Evolutionary conservation across 495 filamentous ascomycete genomes (phyloP).

Genomic region (Podospora didyma): DNA sequence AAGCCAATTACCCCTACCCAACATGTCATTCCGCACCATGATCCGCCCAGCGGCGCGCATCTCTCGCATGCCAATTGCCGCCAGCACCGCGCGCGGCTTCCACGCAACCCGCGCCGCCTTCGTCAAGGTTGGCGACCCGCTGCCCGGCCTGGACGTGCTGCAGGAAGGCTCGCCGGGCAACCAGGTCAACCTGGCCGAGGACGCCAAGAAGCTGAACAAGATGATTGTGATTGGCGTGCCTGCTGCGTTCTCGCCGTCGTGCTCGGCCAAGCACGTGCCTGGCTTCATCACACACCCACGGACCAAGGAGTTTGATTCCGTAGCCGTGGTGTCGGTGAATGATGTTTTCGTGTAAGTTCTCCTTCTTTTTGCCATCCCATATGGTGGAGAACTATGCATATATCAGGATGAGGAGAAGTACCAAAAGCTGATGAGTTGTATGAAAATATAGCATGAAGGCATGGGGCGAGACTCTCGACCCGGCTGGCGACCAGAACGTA

Average conservation of each 20-base stretch:
- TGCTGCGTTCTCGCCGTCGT: conserved; percentile 79
- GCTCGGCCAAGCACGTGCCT: conserved; percentile 75
- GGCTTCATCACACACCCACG: conserved; percentile 74
- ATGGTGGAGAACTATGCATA: too few species aligned
- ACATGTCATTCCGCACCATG: neutral
- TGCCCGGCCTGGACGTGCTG: conserved; percentile 59
- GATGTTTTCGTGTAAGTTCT: conserved; percentile 87
- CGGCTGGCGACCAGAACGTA: conserved; percentile 67
- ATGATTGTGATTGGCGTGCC: conserved; percentile 81
- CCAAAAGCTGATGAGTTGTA: conserved; percentile 3
- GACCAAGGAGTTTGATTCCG: conserved; percentile 68
- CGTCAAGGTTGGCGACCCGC: conserved; percentile 56
- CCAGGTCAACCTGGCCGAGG: conserved; percentile 79
- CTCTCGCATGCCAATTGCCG: neutral
- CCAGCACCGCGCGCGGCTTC: conserved; percentile 39
- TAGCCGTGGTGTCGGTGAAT: conserved; percentile 90
- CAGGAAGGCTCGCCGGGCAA: conserved; percentile 67
- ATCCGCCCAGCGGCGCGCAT: neutral
- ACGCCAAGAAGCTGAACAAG: conserved; percentile 62
- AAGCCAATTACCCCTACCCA: neutral
- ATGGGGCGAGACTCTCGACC: conserved; percentile 73
- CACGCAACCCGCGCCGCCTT: conserved; percentile 46
- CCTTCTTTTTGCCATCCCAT: too few species aligned
- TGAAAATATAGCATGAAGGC: conserved; percentile 67
- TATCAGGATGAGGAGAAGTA: too few species aligned